Conservation (phyloP, 306 rosid species). For the Leucaena leucocephala region DNA sequence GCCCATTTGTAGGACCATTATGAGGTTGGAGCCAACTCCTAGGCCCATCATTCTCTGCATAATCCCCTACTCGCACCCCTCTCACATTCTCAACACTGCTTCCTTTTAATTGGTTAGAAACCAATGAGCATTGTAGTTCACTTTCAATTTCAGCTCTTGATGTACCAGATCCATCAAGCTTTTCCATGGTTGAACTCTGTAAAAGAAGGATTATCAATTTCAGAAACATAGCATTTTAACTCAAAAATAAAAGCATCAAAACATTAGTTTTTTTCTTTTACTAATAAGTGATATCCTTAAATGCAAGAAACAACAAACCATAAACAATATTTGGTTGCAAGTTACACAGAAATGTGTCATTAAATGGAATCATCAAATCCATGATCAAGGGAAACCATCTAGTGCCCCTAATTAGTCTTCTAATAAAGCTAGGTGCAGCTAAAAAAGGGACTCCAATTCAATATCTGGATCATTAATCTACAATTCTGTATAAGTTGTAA, state of each 20-base stretch:
- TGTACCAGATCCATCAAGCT: constrained; percentile 54
- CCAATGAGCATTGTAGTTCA: constrained; percentile 50
- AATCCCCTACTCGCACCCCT: constrained; percentile 51
- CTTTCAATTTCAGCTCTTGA: constrained; percentile 49
- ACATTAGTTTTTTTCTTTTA: background rate
- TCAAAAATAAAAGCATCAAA: constrained; percentile 25
- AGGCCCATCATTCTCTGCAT: constrained; percentile 57
- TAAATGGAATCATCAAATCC: background rate
- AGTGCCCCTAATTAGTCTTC: constrained; percentile 15
- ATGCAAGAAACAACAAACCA: constrained; percentile 24
- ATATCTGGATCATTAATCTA: constrained; percentile 17
- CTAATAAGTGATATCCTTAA: background rate
- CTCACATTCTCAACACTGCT: constrained; percentile 40
- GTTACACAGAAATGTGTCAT: constrained; percentile 17
- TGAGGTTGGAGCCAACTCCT: constrained; percentile 71
- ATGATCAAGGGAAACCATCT: constrained; percentile 32
- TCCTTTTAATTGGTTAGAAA: constrained; percentile 53
- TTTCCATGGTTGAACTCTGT: constrained; percentile 65
- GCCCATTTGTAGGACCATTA: constrained; percentile 52
- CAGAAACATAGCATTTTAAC: constrained; percentile 12
- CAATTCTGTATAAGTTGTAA: background rate
- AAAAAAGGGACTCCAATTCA: constrained; percentile 21
- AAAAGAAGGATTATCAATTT: constrained; percentile 42
- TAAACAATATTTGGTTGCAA: constrained; percentile 14
- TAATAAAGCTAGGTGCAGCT: constrained; percentile 26